These are phyloP conservation scores for Imleria badia DNA, from an alignment of 768 basidiomycete genomes.

Conservation along the genomic window DNA sequence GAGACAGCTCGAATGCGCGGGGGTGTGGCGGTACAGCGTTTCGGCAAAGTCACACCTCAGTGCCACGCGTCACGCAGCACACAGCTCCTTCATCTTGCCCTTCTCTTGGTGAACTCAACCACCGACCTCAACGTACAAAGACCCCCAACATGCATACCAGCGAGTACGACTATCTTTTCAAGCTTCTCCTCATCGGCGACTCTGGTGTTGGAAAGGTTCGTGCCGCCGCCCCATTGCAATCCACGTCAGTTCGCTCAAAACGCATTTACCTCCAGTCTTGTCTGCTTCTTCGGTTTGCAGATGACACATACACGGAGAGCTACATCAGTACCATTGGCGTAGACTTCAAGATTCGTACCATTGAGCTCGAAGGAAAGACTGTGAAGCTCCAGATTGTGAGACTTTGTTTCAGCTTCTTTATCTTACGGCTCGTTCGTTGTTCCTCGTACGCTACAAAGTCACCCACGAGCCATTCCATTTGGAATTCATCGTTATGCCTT, in stretches of 20 bases:
- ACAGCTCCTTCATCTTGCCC: conserved; percentile 35
- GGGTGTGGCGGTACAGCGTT: conserved; percentile 27
- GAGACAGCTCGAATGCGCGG: conserved; percentile 3
- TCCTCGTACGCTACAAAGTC: background rate
- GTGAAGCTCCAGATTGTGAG: conserved; percentile 98
- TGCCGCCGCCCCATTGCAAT: conserved; percentile 18
- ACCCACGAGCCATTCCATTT: background rate
- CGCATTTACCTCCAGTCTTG: conserved; percentile 65
- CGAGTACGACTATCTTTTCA: conserved; percentile 96
- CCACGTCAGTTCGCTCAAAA: conserved; percentile 25
- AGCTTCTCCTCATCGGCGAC: conserved; percentile 92
- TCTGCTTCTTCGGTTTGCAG: conserved; percentile 87
- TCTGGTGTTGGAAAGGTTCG: conserved; percentile 92
- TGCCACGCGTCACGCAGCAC: conserved; percentile 35
- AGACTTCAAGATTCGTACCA: conserved; percentile 98
- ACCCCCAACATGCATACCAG: conserved; percentile 71
- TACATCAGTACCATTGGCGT: conserved; percentile 98
- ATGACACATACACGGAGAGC: conserved; percentile 97
- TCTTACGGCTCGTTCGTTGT: background rate
- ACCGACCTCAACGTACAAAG: conserved; percentile 32
- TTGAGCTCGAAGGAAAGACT: conserved; percentile 97
- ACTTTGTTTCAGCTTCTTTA: conserved; percentile 14
- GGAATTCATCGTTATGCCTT: background rate
- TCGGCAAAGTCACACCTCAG: conserved; percentile 28
- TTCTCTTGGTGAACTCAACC: conserved; percentile 32